Evolutionary conservation across 306 rosid species (phyloP), one percentile per base, ranked within the genome.

Genomic region (Vigna reflexopilosa): DNA sequence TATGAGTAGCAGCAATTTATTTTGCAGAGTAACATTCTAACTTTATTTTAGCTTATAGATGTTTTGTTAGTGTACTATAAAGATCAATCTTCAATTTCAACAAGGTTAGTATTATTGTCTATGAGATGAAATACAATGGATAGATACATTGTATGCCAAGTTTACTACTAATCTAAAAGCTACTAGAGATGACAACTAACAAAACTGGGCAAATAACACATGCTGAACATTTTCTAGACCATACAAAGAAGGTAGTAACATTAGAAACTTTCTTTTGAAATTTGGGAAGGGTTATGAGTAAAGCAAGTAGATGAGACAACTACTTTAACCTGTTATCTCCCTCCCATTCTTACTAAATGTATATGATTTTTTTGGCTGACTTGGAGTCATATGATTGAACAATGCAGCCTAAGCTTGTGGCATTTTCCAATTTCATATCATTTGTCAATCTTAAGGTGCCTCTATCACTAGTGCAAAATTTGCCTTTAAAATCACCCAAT

Each of bases 361-460:
- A 20, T 20, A 20, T 20, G 22, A 20, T 20, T 20, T 20, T 20
- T 20, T 20, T 20, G 22, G 22, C 22, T 20, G 22, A 20, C 22
- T 20, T 20, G 22, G 22, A 20, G 22, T 20, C 22, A 20, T 20
- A 20, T 20, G 22, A 20, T 20, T 20, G 22, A 20, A 20, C 1
- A 20, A 20, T 20, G 22, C 22, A 20, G 22, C 22, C 22, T 20
- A 20, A 20, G 78, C 87, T 94, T 71, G 91, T 92, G 58, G 91
- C 97, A 10, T 64, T 87, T 80, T 94, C 98, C 69, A 89, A 90
- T 83, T 70, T 56, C 77, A 73, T 95, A 76, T 61, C 89, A 58
- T 92, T 95, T 86, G 83, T 51, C 67, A 91, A 92, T 80, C 97
- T 96, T n/a, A 92, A 91, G 52, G 96, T 84, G 15, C 98, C 98